These are phyloP conservation scores for Alnus glutinosa DNA, from an alignment of 306 rosid genomes.

Conservation along the genomic window DNA sequence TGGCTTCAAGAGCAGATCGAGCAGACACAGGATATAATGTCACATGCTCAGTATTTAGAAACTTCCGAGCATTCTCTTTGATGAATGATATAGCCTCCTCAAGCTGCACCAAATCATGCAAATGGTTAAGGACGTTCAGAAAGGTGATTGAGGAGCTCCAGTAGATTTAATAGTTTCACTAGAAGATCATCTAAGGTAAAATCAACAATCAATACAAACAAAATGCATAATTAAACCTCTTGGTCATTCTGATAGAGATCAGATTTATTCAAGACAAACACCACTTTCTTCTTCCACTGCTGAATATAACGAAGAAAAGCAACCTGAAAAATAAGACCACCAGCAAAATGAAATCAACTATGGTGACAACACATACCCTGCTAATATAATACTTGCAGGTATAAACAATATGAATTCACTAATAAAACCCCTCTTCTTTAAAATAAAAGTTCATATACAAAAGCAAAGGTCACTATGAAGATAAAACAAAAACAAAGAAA, in stretches of 20 bases:
- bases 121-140: constrained; percentile 13
- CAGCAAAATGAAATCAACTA: constrained; percentile 16
- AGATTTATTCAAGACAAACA: constrained; percentile 88
- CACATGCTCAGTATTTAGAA: constrained; percentile 74
- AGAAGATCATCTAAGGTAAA: constrained; percentile 24
- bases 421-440: constrained; percentile 2
- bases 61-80: constrained; percentile 67
- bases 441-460: background rate
- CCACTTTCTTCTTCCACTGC: constrained; percentile 98
- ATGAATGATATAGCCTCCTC: constrained; percentile 83
- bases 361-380: constrained; percentile 3
- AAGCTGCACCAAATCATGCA: constrained; percentile 64
- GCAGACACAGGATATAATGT: constrained; percentile 88
- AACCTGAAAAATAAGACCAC: constrained; percentile 55
- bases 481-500: background rate
- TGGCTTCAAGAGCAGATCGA: constrained; percentile 84
- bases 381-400: background rate
- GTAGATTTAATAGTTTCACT: constrained; percentile 7
- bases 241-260: constrained; percentile 72
- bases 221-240: constrained; percentile 57
- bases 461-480: background rate
- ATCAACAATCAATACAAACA: constrained; percentile 17
- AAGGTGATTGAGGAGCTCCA: constrained; percentile 2
- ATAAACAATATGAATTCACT: constrained; percentile 2
- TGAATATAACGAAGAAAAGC: constrained; percentile 88